Evolutionary conservation across 2,329 filamentous ascomycete species (phyloP).

Genomic region (Exophiala bonariae): DNA sequence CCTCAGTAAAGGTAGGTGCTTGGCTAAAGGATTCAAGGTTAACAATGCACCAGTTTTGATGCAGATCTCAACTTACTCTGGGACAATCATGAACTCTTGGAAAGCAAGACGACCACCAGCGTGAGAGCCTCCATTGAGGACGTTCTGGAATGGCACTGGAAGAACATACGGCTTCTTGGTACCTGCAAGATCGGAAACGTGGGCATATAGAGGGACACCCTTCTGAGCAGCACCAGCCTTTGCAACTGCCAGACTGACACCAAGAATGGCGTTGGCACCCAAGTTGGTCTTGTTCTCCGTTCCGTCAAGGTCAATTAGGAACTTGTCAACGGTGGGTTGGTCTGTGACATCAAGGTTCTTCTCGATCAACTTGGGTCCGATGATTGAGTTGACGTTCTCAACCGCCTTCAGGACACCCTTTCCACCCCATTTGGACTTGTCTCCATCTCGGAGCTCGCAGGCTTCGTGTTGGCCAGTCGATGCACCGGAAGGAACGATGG

Average conservation of each 20-base stretch:
- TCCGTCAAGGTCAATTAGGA: constrained; percentile 79
- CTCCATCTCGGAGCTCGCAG: constrained; percentile 85
- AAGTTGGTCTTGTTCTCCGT: constrained; percentile 60
- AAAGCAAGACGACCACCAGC: constrained; percentile 93
- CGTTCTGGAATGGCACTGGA: constrained; percentile 90
- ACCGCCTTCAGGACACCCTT: constrained; percentile 87
- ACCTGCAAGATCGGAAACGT: constrained; percentile 82
- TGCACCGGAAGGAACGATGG: constrained; percentile 94
- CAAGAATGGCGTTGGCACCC: constrained; percentile 62
- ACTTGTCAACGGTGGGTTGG: constrained; percentile 78
- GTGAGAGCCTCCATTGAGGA: constrained; percentile 92
- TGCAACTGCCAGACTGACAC: constrained; percentile 63
- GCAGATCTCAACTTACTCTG: constrained; percentile 56
- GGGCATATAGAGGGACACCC: constrained; percentile 81
- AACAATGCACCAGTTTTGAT: constrained; percentile 10
- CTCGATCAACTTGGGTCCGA: constrained; percentile 80
- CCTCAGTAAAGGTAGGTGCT: constrained; percentile 90
- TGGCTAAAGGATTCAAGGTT: constrained; percentile 52
- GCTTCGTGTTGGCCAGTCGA: constrained; percentile 93
- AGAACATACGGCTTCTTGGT: constrained; percentile 92
- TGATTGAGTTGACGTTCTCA: constrained; percentile 78
- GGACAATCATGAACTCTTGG: constrained; percentile 96
- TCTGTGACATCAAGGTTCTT: constrained; percentile 82
- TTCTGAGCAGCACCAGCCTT: constrained; percentile 90
- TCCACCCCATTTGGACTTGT: constrained; percentile 82